Evolutionary conservation across 116 monocot genomes (phyloP), one percentile per base, ranked within the genome.

Genomic region (Posidonia oceanica): DNA sequence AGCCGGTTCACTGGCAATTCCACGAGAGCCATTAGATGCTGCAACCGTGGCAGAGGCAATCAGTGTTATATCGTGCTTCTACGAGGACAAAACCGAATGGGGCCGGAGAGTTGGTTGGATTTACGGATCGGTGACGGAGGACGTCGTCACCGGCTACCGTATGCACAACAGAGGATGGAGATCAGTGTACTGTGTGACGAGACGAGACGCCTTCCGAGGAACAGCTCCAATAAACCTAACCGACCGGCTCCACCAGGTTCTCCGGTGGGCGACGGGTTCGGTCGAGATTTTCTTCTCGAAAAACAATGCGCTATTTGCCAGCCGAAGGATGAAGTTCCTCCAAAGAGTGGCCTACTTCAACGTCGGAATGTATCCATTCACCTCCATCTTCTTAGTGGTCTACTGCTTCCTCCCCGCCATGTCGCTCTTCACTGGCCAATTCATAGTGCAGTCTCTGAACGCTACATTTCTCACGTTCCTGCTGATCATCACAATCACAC

Each of bases 221-320:
- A 90, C 98, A 1, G 98, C 98, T 12, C 98, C 98, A 3, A 93
- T 98, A 61, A 98, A 98, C 53, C 87, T 98, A 18, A 98, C 98
- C 11, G 93, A 98, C 66, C 53, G 98, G 53, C 83, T 98, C 23
- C 98, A 98, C 66, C 98, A 93, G 69, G 98, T 98, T 10, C 93
- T 98, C 39, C 92, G 98, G 0, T 98, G 98, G 98, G 98, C 98
- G 3, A 98, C 98, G 0, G 98, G 98, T 10, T 98, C 98, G 0
- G 98, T 98, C 17, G 98, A 98, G 93, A 98, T 98, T 61, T 98
- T 98, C 98, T 98, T 98, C 79, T 98, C 98, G 3, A 72, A 80
- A 11, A 98, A 98, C 86, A 98, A 98, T 23, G 93, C 98, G 0
- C 67, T 92, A 16, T 83, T 98, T 64, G 98, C 93, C 11, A 77